These are phyloP conservation scores for Pseudocercospora musae DNA, from an alignment of 2,329 filamentous ascomycete species.

Conservation along the genomic window DNA sequence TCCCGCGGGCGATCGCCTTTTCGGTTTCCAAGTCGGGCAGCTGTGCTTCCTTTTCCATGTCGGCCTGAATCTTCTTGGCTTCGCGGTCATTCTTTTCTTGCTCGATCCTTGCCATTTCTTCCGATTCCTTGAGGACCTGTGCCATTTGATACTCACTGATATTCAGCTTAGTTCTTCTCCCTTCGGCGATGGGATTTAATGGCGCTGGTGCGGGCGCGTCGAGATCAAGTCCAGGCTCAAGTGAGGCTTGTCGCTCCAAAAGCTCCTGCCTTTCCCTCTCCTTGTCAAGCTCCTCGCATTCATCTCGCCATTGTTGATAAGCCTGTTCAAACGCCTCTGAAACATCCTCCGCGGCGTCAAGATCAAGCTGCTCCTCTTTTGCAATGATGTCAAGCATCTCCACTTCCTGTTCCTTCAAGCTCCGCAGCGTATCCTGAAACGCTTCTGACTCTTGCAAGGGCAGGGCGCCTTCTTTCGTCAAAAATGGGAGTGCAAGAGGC, in stretches of 20 bases:
- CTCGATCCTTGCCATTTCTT: conserved; percentile 67
- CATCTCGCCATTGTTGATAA: conserved; percentile 43
- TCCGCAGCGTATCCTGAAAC: conserved; percentile 37
- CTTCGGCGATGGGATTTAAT: conserved; percentile 50
- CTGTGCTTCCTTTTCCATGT: conserved; percentile 72
- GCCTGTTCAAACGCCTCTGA: conserved; percentile 35
- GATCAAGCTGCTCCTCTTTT: conserved; percentile 27
- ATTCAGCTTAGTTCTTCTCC: conserved; percentile 56
- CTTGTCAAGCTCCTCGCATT: conserved; percentile 42
- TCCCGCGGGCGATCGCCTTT: conserved; percentile 56
- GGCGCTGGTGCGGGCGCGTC: conserved; percentile 39
- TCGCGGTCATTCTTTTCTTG: conserved; percentile 53
- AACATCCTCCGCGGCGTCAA: conserved; percentile 31
- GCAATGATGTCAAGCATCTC: conserved; percentile 34
- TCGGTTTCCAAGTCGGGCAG: conserved; percentile 67
- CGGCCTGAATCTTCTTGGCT: conserved; percentile 65
- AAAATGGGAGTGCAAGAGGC: conserved; percentile 44
- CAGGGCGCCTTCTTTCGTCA: conserved; percentile 35
- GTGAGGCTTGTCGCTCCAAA: conserved; percentile 35
- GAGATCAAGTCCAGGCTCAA: conserved; percentile 40
- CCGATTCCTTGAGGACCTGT: conserved; percentile 67
- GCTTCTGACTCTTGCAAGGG: conserved; percentile 42
- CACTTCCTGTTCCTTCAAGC: conserved; percentile 35
- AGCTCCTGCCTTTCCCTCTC: conserved; percentile 40
- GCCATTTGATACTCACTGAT: conserved; percentile 69